Base-by-base conservation (phyloP, 306 rosid genomes). In the Quercus suber region DNA sequence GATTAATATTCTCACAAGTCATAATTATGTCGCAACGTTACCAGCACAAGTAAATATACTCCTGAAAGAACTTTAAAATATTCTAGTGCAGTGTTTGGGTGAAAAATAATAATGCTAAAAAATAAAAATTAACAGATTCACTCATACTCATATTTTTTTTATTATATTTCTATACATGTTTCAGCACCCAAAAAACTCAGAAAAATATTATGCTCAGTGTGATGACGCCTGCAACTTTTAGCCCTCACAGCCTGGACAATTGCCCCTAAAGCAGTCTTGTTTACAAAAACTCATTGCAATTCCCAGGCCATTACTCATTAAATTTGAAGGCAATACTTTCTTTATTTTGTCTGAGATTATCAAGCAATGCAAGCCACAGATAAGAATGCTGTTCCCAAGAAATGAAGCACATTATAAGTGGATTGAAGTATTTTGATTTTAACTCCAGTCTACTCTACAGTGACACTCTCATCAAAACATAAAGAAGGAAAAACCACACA, bases 401-500 rank as follows among this genome's bases (percentile, higher is more conserved):
- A 25, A 49, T 49, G 51, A 4, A 5, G 49, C 52, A 35, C 51
- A 45, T 19, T 18, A 61, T 70, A 37, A 28, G 60, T 14, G 31
- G 18, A 64, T 9, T 6, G 59, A 78, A 76, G 4, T 10, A 12
- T 49, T 3, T 49, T 49, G 3, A 65, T 23, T 56, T 73, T 13
- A 21, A 58, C 64, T 35, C 37, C 13, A 64, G 49, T 7, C 63
- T 55, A 43, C 61, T 80, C 64, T 12, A 33, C 27, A 33, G 8
- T 74, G 76, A 63, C n/a, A 56, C 55, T 60, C n/a, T 43, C 37
- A 27, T 69, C 57, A 76, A 53, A 84, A 37, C 61, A 70, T 55
- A 67, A 68, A 68, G 65, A 19, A 69, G 67, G 52, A 67, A 65
- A 57, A 69, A 67, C 21, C 28, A 65, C 21, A 63, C 56, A 75